These are phyloP conservation scores for Xylaria castorea DNA, from an alignment of 495 filamentous ascomycete genomes.

Conservation along the genomic window DNA sequence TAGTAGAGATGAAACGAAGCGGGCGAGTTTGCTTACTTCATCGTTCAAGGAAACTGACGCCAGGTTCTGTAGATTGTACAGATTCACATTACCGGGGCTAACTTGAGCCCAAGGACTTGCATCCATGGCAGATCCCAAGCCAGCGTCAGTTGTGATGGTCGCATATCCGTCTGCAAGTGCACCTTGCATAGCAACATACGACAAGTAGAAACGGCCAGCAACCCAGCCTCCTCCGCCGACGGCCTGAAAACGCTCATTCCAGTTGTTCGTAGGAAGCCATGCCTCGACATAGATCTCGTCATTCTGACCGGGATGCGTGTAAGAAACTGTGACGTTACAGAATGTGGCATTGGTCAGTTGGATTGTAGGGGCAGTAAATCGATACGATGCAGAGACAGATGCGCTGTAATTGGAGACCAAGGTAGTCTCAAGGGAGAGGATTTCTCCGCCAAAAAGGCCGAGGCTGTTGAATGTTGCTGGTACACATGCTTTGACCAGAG, in stretches of 20 bases:
- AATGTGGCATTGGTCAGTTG: slow-evolving; percentile 29
- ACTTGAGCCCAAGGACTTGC: slow-evolving; percentile 47
- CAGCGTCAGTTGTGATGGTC: slow-evolving; percentile 50
- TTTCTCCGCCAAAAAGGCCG: neutral
- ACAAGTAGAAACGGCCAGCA: slow-evolving; percentile 35
- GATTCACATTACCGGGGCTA: slow-evolving; percentile 51
- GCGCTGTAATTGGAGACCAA: slow-evolving; percentile 1
- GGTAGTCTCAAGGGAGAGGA: neutral
- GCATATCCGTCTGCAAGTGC: slow-evolving; percentile 48
- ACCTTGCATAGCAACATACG: slow-evolving; percentile 33
- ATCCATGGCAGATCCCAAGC: slow-evolving; percentile 28
- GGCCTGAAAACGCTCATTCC: slow-evolving; percentile 52
- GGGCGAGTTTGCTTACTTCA: slow-evolving; percentile 19
- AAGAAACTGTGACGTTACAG: slow-evolving; percentile 52
- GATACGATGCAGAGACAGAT: neutral
- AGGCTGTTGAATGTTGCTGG: neutral
- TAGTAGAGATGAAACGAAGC: neutral
- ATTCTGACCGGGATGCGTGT: slow-evolving; percentile 51
- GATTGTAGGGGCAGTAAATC: neutral
- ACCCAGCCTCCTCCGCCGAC: slow-evolving; percentile 54
- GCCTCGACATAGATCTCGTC: slow-evolving; percentile 45
- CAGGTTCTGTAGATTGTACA: slow-evolving; percentile 48
- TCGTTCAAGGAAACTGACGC: slow-evolving; percentile 38
- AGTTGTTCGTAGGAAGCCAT: slow-evolving; percentile 48
- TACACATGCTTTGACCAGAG: neutral